phyloP scores from a whole-genome alignment of 169 alveolate species.

The Plasmodium vivax region DNA sequence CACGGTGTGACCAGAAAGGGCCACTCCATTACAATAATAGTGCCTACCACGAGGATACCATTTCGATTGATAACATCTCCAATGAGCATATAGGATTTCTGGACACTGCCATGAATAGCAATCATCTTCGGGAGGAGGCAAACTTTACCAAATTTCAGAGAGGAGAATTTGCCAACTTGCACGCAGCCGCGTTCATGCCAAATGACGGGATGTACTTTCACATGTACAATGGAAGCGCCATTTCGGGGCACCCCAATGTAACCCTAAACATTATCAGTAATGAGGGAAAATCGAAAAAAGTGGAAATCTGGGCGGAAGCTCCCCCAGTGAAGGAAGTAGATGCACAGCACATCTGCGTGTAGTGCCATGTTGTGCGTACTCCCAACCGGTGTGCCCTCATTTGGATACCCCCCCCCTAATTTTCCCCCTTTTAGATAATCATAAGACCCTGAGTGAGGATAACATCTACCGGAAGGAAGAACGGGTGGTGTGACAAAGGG shows the following conservation, averaged over 20 bases:
- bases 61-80: background rate
- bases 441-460: constrained; percentile 2
- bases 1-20: background rate
- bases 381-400: background rate
- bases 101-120: background rate
- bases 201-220: background rate
- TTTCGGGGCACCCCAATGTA: background rate
- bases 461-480: constrained; percentile 16
- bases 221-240: background rate
- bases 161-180: background rate
- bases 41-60: background rate
- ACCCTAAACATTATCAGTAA: constrained; percentile 5
- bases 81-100: background rate
- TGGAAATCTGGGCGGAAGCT: background rate
- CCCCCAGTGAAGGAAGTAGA: background rate
- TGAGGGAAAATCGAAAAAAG: background rate
- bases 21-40: background rate
- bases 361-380: background rate
- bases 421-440: constrained; percentile 2
- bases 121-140: background rate
- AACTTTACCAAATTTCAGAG: background rate
- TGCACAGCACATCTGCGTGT: background rate
- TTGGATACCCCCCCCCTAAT: background rate
- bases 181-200: background rate
- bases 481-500: background rate